These are phyloP conservation scores for Microdochium nivale DNA, from an alignment of 2,329 filamentous ascomycete genomes.

Conservation along the genomic window DNA sequence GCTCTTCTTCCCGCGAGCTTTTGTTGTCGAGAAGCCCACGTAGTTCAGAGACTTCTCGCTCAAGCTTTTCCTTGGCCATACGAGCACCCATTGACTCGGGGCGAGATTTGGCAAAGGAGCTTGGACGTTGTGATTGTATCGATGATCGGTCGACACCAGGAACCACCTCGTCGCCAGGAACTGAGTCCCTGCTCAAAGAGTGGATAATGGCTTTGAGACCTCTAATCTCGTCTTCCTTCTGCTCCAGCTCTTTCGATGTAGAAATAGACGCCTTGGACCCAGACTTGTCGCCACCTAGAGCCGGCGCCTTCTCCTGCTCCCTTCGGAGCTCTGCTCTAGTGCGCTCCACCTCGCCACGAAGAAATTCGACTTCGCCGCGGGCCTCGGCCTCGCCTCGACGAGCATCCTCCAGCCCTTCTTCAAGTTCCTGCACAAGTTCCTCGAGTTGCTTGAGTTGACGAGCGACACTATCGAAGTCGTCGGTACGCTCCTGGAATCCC, in stretches of 20 bases:
- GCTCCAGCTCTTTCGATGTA: constrained; percentile 69
- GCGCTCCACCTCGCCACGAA: constrained; percentile 88
- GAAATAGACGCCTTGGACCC: constrained; percentile 12
- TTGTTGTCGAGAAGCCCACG: constrained; percentile 67
- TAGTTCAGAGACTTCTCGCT: constrained; percentile 73
- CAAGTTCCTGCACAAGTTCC: constrained; percentile 90
- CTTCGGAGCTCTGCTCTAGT: constrained; percentile 80
- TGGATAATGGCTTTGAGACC: constrained; percentile 97
- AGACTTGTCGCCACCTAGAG: constrained; percentile 43
- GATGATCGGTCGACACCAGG: constrained; percentile 22
- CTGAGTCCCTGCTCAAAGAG: constrained; percentile 73
- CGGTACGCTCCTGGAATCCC: constrained; percentile 71
- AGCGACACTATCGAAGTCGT: constrained; percentile 88
- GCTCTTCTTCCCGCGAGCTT: constrained; percentile 66
- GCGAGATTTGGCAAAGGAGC: constrained; percentile 30
- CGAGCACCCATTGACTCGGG: constrained; percentile 47
- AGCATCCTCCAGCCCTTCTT: constrained; percentile 93
- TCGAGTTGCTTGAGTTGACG: constrained; percentile 90
- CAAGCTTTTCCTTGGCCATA: constrained; percentile 58
- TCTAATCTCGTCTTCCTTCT: constrained; percentile 94
- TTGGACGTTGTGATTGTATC: constrained; percentile 18
- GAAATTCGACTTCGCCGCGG: constrained; percentile 88
- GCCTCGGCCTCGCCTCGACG: constrained; percentile 91
- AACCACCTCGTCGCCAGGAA: constrained; percentile 27
- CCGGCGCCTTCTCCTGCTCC: constrained; percentile 75